These are phyloP conservation scores for Entophlyctis luteolus DNA, from an alignment of 192 early-diverging fungal genomes.

Conservation along the genomic window DNA sequence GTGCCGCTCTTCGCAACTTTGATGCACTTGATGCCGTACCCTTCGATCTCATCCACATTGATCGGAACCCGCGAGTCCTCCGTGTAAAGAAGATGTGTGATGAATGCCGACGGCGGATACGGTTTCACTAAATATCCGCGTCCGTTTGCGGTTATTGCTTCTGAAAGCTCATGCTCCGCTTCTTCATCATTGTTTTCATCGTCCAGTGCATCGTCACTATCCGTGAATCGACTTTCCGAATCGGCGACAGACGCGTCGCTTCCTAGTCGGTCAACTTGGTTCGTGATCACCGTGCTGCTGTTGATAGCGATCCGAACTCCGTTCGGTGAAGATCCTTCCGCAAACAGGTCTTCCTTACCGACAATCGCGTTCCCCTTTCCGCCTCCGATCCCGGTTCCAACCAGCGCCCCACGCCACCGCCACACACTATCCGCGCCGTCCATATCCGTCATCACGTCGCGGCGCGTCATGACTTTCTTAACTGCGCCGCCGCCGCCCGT, in stretches of 20 bases:
- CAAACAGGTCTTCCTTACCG: background rate
- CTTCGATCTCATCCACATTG: constrained; percentile 35
- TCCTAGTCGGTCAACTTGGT: too few species aligned
- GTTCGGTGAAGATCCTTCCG: background rate
- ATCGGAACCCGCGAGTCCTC: constrained; percentile 37
- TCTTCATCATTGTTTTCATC: constrained; percentile 1
- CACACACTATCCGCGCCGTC: constrained; percentile 33
- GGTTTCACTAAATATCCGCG: constrained; percentile 31
- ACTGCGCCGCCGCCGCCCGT: constrained; percentile 4
- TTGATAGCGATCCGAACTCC: background rate
- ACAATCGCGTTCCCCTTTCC: background rate
- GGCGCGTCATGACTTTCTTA: constrained; percentile 15
- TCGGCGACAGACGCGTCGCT: background rate
- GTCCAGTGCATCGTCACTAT: background rate
- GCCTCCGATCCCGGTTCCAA: background rate
- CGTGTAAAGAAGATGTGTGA: constrained; percentile 46
- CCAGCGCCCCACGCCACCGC: constrained; percentile 21
- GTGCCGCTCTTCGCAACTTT: constrained; percentile 17
- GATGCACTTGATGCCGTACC: constrained; percentile 39
- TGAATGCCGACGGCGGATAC: constrained; percentile 39
- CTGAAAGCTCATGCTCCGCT: constrained; percentile 11
- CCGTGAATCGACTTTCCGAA: background rate
- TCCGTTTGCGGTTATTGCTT: constrained; percentile 15
- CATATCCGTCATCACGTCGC: constrained; percentile 25
- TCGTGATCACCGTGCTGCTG: background rate